Evolutionary conservation across 768 basidiomycete genomes (phyloP).

Genomic region (Xerocomus spinulosus): DNA sequence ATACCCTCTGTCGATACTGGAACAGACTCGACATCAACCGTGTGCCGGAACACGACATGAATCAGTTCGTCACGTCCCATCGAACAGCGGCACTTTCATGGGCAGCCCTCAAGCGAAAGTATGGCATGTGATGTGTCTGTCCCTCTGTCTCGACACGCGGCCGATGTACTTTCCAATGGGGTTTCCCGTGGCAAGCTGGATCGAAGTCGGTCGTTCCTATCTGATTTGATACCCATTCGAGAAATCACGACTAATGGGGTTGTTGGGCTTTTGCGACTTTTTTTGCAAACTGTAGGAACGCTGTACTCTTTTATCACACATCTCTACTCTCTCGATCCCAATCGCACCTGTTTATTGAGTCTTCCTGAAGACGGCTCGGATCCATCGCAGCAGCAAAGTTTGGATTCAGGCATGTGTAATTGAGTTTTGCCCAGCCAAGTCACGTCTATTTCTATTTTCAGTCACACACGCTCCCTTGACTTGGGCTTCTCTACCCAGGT

Average conservation of each 20-base stretch:
- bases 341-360: constrained; percentile 8
- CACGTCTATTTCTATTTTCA: constrained; percentile 10
- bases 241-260: constrained; percentile 13
- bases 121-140: constrained; percentile 44
- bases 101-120: constrained; percentile 70
- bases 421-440: constrained; percentile 5
- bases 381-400: constrained; percentile 1
- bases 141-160: constrained; percentile 3
- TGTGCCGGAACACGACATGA: constrained; percentile 83
- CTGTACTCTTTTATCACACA: constrained; percentile 22
- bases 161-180: not conserved
- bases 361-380: constrained; percentile 11
- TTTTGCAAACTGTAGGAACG: constrained; percentile 16
- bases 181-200: not conserved
- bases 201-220: constrained; percentile 21
- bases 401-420: constrained; percentile 8
- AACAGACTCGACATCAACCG: constrained; percentile 81
- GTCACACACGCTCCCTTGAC: not conserved
- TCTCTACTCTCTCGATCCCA: constrained; percentile 9
- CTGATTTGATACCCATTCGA: constrained; percentile 25
- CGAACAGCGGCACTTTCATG: constrained; percentile 64
- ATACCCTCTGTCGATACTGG: constrained; percentile 71
- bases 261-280: constrained; percentile 14
- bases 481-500: not conserved
- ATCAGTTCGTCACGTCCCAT: constrained; percentile 59